phyloP scores from a whole-genome alignment of 176 grass and related monocot species.

The Juncus effusus region DNA sequence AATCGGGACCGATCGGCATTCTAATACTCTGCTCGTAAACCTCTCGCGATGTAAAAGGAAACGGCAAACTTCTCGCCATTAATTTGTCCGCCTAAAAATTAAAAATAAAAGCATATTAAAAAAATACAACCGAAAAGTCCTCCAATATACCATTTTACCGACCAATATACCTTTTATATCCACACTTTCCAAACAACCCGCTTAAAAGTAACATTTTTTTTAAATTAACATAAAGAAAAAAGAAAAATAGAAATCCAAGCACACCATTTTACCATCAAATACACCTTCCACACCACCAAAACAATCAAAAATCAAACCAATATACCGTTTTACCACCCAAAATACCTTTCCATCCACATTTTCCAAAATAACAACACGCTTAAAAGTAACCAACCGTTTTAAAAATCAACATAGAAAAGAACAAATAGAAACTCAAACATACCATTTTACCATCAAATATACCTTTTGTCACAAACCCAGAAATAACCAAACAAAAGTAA shows the following conservation, averaged over 20 bases:
- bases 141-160: too few species aligned
- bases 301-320: background rate
- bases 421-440: background rate
- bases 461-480: background rate
- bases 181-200: background rate
- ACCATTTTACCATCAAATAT: background rate
- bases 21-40: slow-evolving; percentile 81
- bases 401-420: too few species aligned
- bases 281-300: too few species aligned
- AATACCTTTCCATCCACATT: too few species aligned
- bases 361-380: too few species aligned
- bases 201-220: too few species aligned
- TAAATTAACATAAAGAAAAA: too few species aligned
- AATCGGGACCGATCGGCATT: slow-evolving; percentile 97
- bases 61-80: slow-evolving; percentile 57
- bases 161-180: background rate
- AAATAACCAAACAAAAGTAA: too few species aligned
- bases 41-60: slow-evolving; percentile 73
- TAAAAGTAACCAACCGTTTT: too few species aligned
- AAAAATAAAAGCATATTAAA: slow-evolving; percentile 20
- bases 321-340: background rate
- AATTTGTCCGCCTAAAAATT: slow-evolving; percentile 65
- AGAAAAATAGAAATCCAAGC: too few species aligned
- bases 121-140: slow-evolving; percentile 19
- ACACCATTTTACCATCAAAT: too few species aligned